Base-by-base conservation (phyloP, 1,284 basidiomycete genomes). In the Microbotryum intermedium region DNA sequence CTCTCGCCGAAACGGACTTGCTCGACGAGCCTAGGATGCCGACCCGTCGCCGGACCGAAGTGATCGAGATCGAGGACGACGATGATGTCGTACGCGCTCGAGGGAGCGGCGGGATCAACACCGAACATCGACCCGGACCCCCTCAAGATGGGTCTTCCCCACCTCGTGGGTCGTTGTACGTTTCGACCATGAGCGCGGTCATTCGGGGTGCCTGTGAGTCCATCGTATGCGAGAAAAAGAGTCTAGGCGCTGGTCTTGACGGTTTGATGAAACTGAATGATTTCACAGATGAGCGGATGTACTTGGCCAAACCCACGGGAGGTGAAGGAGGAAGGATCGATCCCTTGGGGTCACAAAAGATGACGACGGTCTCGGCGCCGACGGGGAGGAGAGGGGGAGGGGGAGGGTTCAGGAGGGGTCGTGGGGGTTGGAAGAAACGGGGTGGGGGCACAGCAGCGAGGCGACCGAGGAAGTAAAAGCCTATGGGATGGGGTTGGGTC, bases 111-210 rank as follows among this genome's bases (percentile, higher is more conserved):
- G 43, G 44, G 13, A 50, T 63, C 45, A 60, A 63, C 21, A 28
- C 49, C 0, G 50, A 43, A 16, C 13, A 53, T 20, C 13, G 18
- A 10, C 56, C 56, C 4, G 62, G 62, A 1, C 62, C 62, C 26
- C 62, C 62, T 16, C 34, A 29, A 29, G 50, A 64, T 28, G 62
- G 62, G 4, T 55, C 51, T 13, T 54, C 53, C 6, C 62, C 62
- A 30, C 62, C 62, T 6, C 44, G 29, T 23, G 59, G 50, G 13
- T 53, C 50, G 11, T 18, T 64, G 39, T 64, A 47, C 56, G 50
- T 64, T 20, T 58, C 56, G 42, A 58, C 56, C 20, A 49, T 64
- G 56, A 26, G 53, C 25, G 23, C 42, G 10, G 62, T 48, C 25
- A 60, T 16, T 13, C 46, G 26, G 18, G 50, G 50, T 43, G 62